These are phyloP conservation scores for Meredithiella fracta DNA, from an alignment of 2,329 filamentous ascomycete genomes.

Conservation along the genomic window DNA sequence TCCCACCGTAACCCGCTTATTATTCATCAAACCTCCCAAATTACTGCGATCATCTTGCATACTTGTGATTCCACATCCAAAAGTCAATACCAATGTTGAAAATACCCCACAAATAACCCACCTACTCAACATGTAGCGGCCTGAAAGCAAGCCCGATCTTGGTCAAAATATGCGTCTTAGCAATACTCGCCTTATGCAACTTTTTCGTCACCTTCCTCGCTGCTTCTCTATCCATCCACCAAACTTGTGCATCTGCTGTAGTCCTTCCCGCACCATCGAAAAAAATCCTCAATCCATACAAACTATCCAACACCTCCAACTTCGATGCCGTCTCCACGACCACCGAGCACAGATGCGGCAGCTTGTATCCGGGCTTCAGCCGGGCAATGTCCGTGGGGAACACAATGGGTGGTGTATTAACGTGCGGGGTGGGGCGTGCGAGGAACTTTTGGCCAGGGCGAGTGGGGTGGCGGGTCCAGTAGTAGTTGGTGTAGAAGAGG, in stretches of 20 bases:
- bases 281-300: not conserved
- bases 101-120: not conserved
- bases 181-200: slow-evolving; percentile 1
- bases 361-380: not conserved
- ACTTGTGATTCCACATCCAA: not conserved
- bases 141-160: not conserved
- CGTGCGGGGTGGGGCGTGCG: not conserved
- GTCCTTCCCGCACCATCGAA: not conserved
- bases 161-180: not conserved
- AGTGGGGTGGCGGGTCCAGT: not conserved
- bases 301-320: not conserved
- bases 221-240: not conserved
- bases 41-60: no score
- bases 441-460: not conserved
- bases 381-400: slow-evolving; percentile 1
- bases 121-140: not conserved
- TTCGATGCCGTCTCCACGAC: not conserved
- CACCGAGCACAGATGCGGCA: slow-evolving; percentile 4
- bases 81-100: not conserved
- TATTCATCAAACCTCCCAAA: no score
- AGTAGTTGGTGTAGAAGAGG: not conserved
- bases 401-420: not conserved
- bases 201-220: not conserved
- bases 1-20: no score
- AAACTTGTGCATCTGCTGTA: not conserved